Conservation (phyloP, 2,329 filamentous ascomycete genomes). For the Neonectria hederae region DNA sequence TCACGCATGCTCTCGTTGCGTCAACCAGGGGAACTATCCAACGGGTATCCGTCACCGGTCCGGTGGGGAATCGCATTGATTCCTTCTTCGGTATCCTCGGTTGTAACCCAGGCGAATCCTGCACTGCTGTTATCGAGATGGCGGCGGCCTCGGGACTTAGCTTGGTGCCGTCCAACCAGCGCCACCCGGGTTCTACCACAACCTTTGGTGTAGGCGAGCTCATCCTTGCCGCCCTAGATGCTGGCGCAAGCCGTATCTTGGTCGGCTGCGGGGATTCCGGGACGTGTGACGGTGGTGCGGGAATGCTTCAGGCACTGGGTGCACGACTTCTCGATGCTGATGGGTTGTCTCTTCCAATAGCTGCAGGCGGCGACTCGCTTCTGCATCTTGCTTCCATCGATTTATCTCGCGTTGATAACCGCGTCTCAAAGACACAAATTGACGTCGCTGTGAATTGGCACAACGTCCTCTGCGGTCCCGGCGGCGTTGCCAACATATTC, state of each 20-base stretch:
- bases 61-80: slow-evolving; percentile 51
- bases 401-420: slow-evolving; percentile 48
- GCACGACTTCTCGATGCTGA: slow-evolving; percentile 52
- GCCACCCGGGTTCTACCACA: slow-evolving; percentile 59
- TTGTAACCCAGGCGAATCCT: slow-evolving; percentile 30
- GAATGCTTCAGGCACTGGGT: slow-evolving; percentile 64
- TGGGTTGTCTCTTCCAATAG: slow-evolving; percentile 49
- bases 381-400: slow-evolving; percentile 50
- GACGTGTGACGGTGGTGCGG: slow-evolving; percentile 62
- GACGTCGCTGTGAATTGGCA: slow-evolving; percentile 63
- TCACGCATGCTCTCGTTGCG: slow-evolving; percentile 56
- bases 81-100: slow-evolving; percentile 59
- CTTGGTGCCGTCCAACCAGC: slow-evolving; percentile 54
- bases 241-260: slow-evolving; percentile 56
- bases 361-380: slow-evolving; percentile 53
- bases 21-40: slow-evolving; percentile 53
- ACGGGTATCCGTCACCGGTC: slow-evolving; percentile 53
- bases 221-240: slow-evolving; percentile 56
- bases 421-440: slow-evolving; percentile 45
- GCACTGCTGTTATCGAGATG: slow-evolving; percentile 62
- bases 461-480: slow-evolving; percentile 59
- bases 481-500: slow-evolving; percentile 60
- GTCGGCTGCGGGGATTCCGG: slow-evolving; percentile 64
- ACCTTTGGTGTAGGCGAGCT: slow-evolving; percentile 62
- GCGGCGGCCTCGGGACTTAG: slow-evolving; percentile 62